Percentiles rank a stretch among this genome's conserved stretches.
Evolutionary conservation across 139 green algal genomes (phyloP).

Genomic region (Trebouxia sp.): DNA sequence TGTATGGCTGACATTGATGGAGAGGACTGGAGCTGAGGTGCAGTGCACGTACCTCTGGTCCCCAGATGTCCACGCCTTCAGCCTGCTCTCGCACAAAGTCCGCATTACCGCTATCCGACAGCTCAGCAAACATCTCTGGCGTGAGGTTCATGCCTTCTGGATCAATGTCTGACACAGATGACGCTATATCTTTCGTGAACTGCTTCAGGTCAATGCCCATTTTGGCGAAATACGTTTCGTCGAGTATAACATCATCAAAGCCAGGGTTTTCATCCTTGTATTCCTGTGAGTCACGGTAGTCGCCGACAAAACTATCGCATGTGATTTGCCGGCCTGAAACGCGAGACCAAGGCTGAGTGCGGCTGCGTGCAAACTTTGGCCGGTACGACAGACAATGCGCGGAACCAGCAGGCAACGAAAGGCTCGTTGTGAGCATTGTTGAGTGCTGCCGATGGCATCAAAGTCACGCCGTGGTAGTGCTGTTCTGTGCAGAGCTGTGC

Average conservation of each 20-base stretch:
- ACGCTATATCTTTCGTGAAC: background rate
- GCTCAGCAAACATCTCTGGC: background rate
- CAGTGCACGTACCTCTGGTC: slow-evolving; percentile 30
- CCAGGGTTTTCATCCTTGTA: background rate
- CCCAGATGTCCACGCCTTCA: slow-evolving; percentile 29
- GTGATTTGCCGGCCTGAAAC: no score
- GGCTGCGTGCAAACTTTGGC: no score
- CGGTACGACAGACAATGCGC: no score
- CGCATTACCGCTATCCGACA: background rate
- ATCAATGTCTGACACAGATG: slow-evolving; percentile 4
- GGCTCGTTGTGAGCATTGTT: no score
- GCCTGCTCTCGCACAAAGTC: slow-evolving; percentile 14
- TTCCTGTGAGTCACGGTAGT: no score
- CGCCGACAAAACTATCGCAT: no score
- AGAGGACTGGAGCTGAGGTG: background rate
- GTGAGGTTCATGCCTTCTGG: background rate
- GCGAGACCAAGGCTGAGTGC: no score
- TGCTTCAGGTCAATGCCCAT: slow-evolving; percentile 40
- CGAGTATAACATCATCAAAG: slow-evolving; percentile 46
- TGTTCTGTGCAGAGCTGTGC: no score
- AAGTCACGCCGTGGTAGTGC: no score
- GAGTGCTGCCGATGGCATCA: no score
- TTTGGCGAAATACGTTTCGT: slow-evolving; percentile 49
- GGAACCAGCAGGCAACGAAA: no score
- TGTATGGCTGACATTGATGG: background rate